These are phyloP conservation scores for Xerocomellus dryophilus DNA, from an alignment of 768 basidiomycete genomes.

Conservation along the genomic window DNA sequence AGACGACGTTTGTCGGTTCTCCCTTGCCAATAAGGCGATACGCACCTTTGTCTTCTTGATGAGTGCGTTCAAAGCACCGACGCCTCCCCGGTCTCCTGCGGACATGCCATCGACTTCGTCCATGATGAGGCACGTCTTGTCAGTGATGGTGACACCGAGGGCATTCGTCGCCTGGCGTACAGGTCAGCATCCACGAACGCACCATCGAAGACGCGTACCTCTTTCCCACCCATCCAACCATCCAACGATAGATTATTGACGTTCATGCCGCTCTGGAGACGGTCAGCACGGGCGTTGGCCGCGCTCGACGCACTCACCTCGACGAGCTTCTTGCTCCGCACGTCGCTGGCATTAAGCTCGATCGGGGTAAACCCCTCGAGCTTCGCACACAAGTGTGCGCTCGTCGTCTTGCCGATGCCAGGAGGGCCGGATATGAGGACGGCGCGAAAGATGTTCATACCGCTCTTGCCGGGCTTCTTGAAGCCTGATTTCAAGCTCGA, in stretches of 20 bases:
- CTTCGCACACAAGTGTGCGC: conserved; percentile 89
- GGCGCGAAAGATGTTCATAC: conserved; percentile 82
- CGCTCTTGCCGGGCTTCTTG: conserved; percentile 92
- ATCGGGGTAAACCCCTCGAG: conserved; percentile 90
- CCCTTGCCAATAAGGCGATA: background rate
- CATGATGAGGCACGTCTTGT: conserved; percentile 90
- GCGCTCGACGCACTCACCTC: conserved; percentile 51
- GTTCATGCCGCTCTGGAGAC: conserved; percentile 75
- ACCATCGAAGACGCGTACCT: conserved; percentile 42
- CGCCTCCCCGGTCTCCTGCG: conserved; percentile 93
- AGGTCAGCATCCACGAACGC: background rate
- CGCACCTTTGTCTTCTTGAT: conserved; percentile 89
- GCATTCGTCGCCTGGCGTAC: conserved; percentile 54
- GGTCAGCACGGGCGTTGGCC: background rate
- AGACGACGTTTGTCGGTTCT: background rate
- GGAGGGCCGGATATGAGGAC: conserved; percentile 91
- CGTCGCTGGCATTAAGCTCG: conserved; percentile 95
- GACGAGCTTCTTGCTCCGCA: conserved; percentile 93
- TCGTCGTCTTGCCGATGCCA: conserved; percentile 97
- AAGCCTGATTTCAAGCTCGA: conserved; percentile 70
- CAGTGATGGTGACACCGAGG: conserved; percentile 70
- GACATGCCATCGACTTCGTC: conserved; percentile 99
- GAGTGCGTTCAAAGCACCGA: conserved; percentile 86
- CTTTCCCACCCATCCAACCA: conserved; percentile 68
- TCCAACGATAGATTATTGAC: conserved; percentile 87